Evolutionary conservation across 2,329 filamentous ascomycete species (phyloP).

Genomic region (Ophiocordyceps unilateralis): DNA sequence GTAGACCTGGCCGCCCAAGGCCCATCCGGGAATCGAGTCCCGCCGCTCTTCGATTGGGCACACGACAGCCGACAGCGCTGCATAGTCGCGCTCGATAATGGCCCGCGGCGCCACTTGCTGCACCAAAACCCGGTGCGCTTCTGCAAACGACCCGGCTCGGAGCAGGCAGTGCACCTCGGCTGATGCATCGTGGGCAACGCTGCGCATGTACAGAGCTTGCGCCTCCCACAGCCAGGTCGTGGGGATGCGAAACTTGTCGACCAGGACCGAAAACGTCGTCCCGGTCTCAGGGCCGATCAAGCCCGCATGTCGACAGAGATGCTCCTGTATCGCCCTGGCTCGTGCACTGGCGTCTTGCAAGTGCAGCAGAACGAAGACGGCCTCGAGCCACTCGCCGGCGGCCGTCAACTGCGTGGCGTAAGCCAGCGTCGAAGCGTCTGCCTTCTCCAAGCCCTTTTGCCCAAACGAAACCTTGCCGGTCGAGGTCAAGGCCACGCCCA

Average conservation of each 20-base stretch:
- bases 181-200: slow-evolving; percentile 48
- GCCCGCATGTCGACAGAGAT: slow-evolving; percentile 55
- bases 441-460: slow-evolving; percentile 36
- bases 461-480: slow-evolving; percentile 35
- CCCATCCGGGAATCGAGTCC: slow-evolving; percentile 53
- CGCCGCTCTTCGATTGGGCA: slow-evolving; percentile 50
- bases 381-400: slow-evolving; percentile 49
- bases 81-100: slow-evolving; percentile 69
- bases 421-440: slow-evolving; percentile 47
- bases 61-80: slow-evolving; percentile 50
- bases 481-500: slow-evolving; percentile 48
- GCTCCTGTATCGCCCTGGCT: slow-evolving; percentile 50
- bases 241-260: slow-evolving; percentile 52
- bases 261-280: slow-evolving; percentile 39
- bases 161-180: slow-evolving; percentile 67
- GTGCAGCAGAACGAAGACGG: slow-evolving; percentile 63
- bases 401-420: slow-evolving; percentile 49
- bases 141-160: slow-evolving; percentile 54
- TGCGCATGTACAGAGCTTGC: slow-evolving; percentile 66
- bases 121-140: slow-evolving; percentile 73
- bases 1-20: slow-evolving; percentile 66
- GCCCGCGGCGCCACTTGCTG: slow-evolving; percentile 65
- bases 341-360: slow-evolving; percentile 47
- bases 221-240: slow-evolving; percentile 71
- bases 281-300: slow-evolving; percentile 43